Percentiles rank a stretch among this genome's conserved stretches.
Conservation (phyloP, 208 protist genomes). For the Trypanosoma avium region DNA sequence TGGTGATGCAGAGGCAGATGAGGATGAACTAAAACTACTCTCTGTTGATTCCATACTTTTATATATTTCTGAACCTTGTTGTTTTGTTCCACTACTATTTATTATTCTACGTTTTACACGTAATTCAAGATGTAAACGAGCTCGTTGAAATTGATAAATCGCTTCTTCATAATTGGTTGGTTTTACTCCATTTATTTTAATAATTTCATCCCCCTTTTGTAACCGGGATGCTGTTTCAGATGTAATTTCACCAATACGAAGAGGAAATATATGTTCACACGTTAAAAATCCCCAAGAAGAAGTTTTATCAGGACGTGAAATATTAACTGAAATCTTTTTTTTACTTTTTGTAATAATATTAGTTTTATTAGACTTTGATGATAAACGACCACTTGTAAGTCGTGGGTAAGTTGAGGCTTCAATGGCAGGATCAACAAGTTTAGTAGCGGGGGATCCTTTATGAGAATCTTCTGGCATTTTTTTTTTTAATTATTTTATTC, state of each 20-base stretch:
- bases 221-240: not conserved
- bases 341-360: not conserved
- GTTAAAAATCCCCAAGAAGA: slow-evolving; percentile 23
- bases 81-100: not conserved
- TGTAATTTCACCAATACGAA: slow-evolving; percentile 18
- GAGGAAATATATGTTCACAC: slow-evolving; percentile 11
- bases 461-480: not conserved
- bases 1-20: too few relatives aligned
- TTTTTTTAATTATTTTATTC: not conserved
- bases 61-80: not conserved
- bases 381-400: not conserved
- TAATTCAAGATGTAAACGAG: slow-evolving; percentile 13
- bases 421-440: slow-evolving; percentile 13
- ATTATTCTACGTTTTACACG: slow-evolving; percentile 7
- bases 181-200: slow-evolving; percentile 30
- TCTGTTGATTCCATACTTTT: not conserved
- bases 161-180: slow-evolving; percentile 26
- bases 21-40: too few relatives aligned
- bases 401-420: not conserved
- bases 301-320: slow-evolving; percentile 3
- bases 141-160: slow-evolving; percentile 20
- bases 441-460: too few relatives aligned
- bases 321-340: not conserved
- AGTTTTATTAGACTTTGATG: not conserved
- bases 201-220: slow-evolving; percentile 29